phyloP scores from a whole-genome alignment of 2,329 filamentous ascomycete species.

The Fusarium tricinctum region DNA sequence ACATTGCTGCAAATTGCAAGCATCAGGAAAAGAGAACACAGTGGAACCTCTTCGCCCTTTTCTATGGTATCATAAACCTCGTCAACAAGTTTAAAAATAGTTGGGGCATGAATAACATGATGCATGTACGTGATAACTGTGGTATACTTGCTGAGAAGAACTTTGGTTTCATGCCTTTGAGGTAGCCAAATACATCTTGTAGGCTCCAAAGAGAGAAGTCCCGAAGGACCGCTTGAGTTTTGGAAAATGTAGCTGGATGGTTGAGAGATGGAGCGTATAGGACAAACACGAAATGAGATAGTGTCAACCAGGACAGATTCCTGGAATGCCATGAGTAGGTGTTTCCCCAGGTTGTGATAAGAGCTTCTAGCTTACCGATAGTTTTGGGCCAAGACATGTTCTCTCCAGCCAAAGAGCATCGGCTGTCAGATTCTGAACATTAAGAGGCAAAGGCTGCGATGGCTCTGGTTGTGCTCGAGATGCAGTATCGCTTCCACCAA shows the following conservation, averaged over 20 bases:
- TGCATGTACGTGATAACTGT: slow-evolving; percentile 52
- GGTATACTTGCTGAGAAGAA: slow-evolving; percentile 52
- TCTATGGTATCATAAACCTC: slow-evolving; percentile 51
- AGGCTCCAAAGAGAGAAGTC: slow-evolving; percentile 47
- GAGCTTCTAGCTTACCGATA: slow-evolving; percentile 46
- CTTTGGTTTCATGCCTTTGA: slow-evolving; percentile 51
- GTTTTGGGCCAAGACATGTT: slow-evolving; percentile 50
- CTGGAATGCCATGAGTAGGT: slow-evolving; percentile 31
- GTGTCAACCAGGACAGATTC: slow-evolving; percentile 52
- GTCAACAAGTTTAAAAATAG: slow-evolving; percentile 49
- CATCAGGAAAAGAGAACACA: slow-evolving; percentile 50
- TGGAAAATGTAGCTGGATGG: slow-evolving; percentile 54
- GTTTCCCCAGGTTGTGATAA: neutral
- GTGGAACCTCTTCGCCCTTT: slow-evolving; percentile 38
- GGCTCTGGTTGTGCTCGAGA: slow-evolving; percentile 12
- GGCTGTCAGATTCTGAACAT: slow-evolving; percentile 53
- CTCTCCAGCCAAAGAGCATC: slow-evolving; percentile 55
- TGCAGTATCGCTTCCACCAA: slow-evolving; percentile 11
- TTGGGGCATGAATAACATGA: slow-evolving; percentile 52
- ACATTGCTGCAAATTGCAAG: slow-evolving; percentile 52
- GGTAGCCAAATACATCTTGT: slow-evolving; percentile 55
- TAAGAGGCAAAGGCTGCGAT: slow-evolving; percentile 46
- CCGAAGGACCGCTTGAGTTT: slow-evolving; percentile 41
- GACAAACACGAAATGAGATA: slow-evolving; percentile 53
- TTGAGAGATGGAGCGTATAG: slow-evolving; percentile 52